These are phyloP conservation scores for Fusarium keratoplasticum DNA, from an alignment of 2,329 filamentous ascomycete species.

Conservation along the genomic window DNA sequence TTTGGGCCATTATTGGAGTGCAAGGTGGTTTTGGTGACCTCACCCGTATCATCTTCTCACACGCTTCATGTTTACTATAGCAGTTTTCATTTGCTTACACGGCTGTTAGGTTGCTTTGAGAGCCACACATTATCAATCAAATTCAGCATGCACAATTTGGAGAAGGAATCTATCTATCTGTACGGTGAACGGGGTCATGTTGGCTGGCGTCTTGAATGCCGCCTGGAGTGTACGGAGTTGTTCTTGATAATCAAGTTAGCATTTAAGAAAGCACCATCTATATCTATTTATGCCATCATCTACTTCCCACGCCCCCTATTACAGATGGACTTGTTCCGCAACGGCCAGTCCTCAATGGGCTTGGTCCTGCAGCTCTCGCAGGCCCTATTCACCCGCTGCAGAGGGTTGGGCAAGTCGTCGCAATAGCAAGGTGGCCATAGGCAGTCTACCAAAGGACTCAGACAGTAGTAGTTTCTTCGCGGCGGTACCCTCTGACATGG, in stretches of 20 bases:
- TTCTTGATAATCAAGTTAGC: slow-evolving; percentile 25
- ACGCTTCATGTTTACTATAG: slow-evolving; percentile 26
- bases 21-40: slow-evolving; percentile 17
- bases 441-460: slow-evolving; percentile 9
- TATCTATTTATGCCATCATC: slow-evolving; percentile 7
- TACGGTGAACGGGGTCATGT: slow-evolving; percentile 10
- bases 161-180: slow-evolving; percentile 19
- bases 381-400: background rate
- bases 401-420: background rate
- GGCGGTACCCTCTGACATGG: slow-evolving; percentile 7
- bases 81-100: slow-evolving; percentile 30
- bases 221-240: slow-evolving; percentile 29
- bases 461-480: background rate
- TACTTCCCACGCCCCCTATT: background rate
- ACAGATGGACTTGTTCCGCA: background rate
- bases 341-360: background rate
- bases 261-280: slow-evolving; percentile 21
- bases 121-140: slow-evolving; percentile 10
- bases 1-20: slow-evolving; percentile 3
- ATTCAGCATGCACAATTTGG: slow-evolving; percentile 28
- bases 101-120: slow-evolving; percentile 16
- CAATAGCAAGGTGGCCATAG: slow-evolving; percentile 6
- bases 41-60: slow-evolving; percentile 20
- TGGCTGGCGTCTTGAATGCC: slow-evolving; percentile 11
- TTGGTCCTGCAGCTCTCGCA: slow-evolving; percentile 15